These are phyloP conservation scores for Pelargonium nanum DNA, from an alignment of 345 rosid species.

Conservation along the genomic window DNA sequence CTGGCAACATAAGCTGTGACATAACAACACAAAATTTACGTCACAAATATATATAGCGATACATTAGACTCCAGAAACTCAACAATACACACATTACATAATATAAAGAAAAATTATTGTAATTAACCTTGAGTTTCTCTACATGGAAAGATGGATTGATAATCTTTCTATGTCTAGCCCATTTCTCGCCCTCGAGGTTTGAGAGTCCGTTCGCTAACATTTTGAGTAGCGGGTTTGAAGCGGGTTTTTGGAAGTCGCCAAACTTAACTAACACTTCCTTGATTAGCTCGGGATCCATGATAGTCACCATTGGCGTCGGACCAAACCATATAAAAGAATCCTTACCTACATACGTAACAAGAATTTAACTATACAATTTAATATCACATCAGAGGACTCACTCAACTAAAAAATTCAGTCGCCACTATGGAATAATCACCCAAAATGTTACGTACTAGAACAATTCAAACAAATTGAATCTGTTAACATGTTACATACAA, in stretches of 20 bases:
- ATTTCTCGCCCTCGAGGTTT: slow-evolving; percentile 7
- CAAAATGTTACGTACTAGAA: no score
- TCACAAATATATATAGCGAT: slow-evolving; percentile 15
- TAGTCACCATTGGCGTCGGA: neutral
- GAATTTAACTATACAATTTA: neutral
- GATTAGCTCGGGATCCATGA: slow-evolving; percentile 8
- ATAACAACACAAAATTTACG: neutral
- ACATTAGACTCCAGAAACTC: neutral
- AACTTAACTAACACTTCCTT: slow-evolving; percentile 4
- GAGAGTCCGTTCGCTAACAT: slow-evolving; percentile 4
- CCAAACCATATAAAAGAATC: slow-evolving; percentile 6
- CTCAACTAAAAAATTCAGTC: no score
- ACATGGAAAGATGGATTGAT: slow-evolving; percentile 39
- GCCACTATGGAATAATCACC: no score
- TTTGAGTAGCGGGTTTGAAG: neutral
- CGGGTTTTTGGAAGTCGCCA: slow-evolving; percentile 1
- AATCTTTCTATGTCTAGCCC: slow-evolving; percentile 3
- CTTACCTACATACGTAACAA: slow-evolving; percentile 1
- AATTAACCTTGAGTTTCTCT: slow-evolving; percentile 39
- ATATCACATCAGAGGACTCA: no score
- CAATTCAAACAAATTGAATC: no score
- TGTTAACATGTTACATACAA: no score
- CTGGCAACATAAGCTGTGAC: slow-evolving; percentile 18
- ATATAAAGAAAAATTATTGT: no score
- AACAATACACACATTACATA: no score